phyloP scores from a whole-genome alignment of 1,284 basidiomycete genomes.

The Schizophyllum amplum region DNA sequence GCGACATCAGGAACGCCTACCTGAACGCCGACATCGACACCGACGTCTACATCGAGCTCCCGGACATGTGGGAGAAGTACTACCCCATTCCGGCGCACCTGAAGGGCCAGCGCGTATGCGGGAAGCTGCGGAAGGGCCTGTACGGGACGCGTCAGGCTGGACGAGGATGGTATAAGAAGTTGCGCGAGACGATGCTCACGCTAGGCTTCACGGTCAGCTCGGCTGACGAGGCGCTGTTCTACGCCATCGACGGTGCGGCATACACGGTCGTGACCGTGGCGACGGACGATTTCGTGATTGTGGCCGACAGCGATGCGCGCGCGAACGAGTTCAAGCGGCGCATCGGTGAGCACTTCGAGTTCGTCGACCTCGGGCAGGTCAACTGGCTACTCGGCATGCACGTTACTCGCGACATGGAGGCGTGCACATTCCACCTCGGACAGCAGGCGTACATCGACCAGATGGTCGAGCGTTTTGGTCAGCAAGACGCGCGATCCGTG shows the following conservation, averaged over 20 bases:
- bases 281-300: constrained; percentile 3
- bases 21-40: too few species aligned
- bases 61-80: too few species aligned
- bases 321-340: not conserved
- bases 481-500: too few species aligned
- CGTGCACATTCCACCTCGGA: not conserved
- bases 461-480: too few species aligned
- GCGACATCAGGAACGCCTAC: constrained; percentile 2
- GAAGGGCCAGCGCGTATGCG: too few species aligned
- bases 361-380: constrained; percentile 5
- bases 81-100: too few species aligned
- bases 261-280: constrained; percentile 6
- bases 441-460: constrained; percentile 18
- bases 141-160: too few species aligned
- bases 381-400: constrained; percentile 8
- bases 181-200: constrained; percentile 8
- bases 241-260: constrained; percentile 2
- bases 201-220: constrained; percentile 9
- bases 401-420: not conserved
- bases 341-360: constrained; percentile 3
- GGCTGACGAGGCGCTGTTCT: constrained; percentile 12
- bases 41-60: too few species aligned
- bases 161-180: constrained; percentile 14
- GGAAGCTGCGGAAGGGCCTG: too few species aligned
- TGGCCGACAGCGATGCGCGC: not conserved